These are phyloP conservation scores for Biscogniauxia mediterranea DNA, from an alignment of 2,329 filamentous ascomycete species.

Conservation along the genomic window DNA sequence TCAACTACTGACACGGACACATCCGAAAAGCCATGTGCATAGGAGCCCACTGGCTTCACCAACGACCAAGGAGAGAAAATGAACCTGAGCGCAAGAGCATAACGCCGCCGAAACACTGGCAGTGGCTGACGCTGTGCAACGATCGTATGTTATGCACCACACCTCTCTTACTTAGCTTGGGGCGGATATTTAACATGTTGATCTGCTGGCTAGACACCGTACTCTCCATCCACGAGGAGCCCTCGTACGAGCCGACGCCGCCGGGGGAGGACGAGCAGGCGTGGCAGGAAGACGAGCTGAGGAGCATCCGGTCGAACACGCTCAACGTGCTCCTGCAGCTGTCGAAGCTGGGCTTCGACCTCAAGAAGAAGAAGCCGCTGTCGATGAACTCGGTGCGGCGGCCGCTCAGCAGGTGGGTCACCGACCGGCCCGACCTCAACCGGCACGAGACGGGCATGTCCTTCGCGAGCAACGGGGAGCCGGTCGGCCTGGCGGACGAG, in stretches of 20 bases:
- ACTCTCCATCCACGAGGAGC: conserved; percentile 66
- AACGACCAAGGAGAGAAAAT: conserved; percentile 28
- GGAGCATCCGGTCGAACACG: conserved; percentile 39
- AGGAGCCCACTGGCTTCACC: conserved; percentile 66
- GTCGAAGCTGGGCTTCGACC: conserved; percentile 38
- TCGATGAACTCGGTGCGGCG: conserved; percentile 41
- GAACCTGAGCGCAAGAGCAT: conserved; percentile 32
- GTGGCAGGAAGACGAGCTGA: conserved; percentile 31
- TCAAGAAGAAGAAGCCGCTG: conserved; percentile 39
- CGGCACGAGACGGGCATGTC: conserved; percentile 24
- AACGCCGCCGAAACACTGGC: conserved; percentile 54
- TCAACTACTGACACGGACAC: conserved; percentile 19
- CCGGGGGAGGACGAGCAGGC: conserved; percentile 18
- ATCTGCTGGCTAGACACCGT: conserved; percentile 53
- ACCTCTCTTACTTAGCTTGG: neutral
- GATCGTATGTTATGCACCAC: conserved; percentile 47
- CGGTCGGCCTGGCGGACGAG: conserved; percentile 38
- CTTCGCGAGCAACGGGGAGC: conserved; percentile 12
- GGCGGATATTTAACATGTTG: conserved; percentile 6
- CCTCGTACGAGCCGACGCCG: conserved; percentile 32
- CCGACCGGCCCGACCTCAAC: conserved; percentile 18
- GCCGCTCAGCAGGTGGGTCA: conserved; percentile 39
- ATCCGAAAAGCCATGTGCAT: conserved; percentile 58
- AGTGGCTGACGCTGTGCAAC: conserved; percentile 67
- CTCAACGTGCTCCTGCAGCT: conserved; percentile 38